phyloP scores from a whole-genome alignment of 805 yeast genomes.

The Wickerhamomyces canadensis region DNA sequence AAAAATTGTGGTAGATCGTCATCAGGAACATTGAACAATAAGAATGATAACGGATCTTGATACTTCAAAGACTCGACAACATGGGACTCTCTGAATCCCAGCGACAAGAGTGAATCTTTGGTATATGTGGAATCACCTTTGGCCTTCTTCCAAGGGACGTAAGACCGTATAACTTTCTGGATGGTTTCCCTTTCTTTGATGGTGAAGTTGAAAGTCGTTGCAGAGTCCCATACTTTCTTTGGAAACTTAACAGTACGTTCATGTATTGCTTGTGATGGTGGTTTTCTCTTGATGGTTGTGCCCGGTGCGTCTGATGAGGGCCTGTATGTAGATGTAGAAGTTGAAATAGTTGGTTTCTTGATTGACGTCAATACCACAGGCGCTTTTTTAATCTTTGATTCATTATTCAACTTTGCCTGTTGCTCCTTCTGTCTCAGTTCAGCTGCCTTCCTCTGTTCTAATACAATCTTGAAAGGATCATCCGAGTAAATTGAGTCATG shows the following conservation, averaged over 20 bases:
- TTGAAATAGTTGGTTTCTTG: constrained; percentile 10
- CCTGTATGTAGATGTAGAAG: constrained; percentile 1
- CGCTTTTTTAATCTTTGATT: constrained; percentile 44
- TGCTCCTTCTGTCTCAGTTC: constrained; percentile 41
- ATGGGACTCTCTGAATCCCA: constrained; percentile 72
- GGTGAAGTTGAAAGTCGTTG: constrained; percentile 64
- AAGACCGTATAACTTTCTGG: constrained; percentile 54
- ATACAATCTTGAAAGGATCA: constrained; percentile 69
- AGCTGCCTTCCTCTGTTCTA: constrained; percentile 48
- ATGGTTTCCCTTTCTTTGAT: constrained; percentile 56
- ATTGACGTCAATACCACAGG: constrained; percentile 37
- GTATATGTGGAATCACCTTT: constrained; percentile 7
- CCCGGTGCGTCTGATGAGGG: too few species aligned
- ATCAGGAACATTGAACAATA: constrained; percentile 85
- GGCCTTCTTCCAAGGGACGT: constrained; percentile 45
- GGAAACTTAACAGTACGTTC: constrained; percentile 29
- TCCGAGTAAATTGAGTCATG: constrained; percentile 53
- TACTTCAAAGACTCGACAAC: constrained; percentile 67
- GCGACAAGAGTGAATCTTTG: constrained; percentile 28
- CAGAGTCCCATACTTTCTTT: constrained; percentile 61
- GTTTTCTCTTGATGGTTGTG: constrained; percentile 4
- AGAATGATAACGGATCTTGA: constrained; percentile 38
- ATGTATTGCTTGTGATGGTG: constrained; percentile 4
- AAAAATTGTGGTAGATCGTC: constrained; percentile 80
- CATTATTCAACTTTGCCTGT: constrained; percentile 40